Evolutionary conservation across 1,284 basidiomycete species (phyloP), one percentile per base, ranked within the genome.

Genomic region (Calocybe gambosa): DNA sequence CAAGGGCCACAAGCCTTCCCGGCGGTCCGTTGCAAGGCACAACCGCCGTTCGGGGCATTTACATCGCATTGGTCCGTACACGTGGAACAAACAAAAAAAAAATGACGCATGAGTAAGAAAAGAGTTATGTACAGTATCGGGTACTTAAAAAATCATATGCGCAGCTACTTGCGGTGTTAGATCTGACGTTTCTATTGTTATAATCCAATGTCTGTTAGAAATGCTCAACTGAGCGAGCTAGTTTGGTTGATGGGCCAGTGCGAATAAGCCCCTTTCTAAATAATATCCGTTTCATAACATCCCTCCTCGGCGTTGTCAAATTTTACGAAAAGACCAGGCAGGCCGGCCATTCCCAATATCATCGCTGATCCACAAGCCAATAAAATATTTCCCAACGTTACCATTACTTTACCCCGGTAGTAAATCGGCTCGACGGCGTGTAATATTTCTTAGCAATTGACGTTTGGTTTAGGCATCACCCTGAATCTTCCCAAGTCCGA

Each of bases 401-500:
- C 44, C 44, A 35, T 43, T 45, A 25, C 43, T 37, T 47, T 47
- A 38, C 43, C 23, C 51, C 54, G 51, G 51, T 46, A 40, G 49
- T 48, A 47, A 45, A 49, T 55, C 51, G 54, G 54, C 47, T 48
- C 40, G 28, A 36, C 36, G 34, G 48, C 43, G 42, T 51, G 35
- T 46, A 34, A 15, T 34, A 34, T 34, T 34, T 42, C 21, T 34
- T 38, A 39, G 39, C 43, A 45, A 55, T 50, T 55, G 54, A 54
- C 50, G 50, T 54, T 53, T 53, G 45, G 43, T 34, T 36, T 43
- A 42, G 28, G 33, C 43, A 49, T 50, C 33, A 48, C 53, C 55
- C 55, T 55, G 51, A 51, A 29, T 35, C 38, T 51, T 55, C 50
- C 43, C 52, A 54, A 53, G 50, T 56, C 55, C 47, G 51, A 47